These are phyloP conservation scores for Metarhizium anisopliae DNA, from an alignment of 2,329 filamentous ascomycete genomes.

Conservation along the genomic window DNA sequence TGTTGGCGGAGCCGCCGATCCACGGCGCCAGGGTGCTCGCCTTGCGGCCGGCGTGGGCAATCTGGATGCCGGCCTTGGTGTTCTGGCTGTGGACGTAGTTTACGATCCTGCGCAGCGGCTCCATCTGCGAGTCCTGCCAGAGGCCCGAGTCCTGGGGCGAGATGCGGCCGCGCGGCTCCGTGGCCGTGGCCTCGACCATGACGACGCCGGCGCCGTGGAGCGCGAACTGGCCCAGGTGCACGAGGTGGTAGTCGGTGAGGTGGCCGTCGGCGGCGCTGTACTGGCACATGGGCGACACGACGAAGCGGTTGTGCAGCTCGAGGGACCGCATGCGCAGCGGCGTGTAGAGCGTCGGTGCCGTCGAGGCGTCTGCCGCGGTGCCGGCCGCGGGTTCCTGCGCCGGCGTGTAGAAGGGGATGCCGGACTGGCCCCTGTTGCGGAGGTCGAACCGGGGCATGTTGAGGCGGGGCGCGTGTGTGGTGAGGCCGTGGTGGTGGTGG, in stretches of 20 bases:
- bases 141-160: constrained; percentile 71
- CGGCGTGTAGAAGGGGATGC: constrained; percentile 46
- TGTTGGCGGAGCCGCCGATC: constrained; percentile 41
- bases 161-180: constrained; percentile 71
- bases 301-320: constrained; percentile 47
- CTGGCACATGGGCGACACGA: constrained; percentile 53
- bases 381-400: constrained; percentile 42
- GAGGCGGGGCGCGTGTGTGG: not conserved
- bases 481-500: not conserved
- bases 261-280: constrained; percentile 55
- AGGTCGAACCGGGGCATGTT: constrained; percentile 9
- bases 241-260: constrained; percentile 62
- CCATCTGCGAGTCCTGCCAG: constrained; percentile 79
- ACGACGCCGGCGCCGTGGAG: constrained; percentile 65
- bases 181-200: constrained; percentile 70
- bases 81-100: constrained; percentile 75
- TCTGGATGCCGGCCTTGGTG: constrained; percentile 69
- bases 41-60: constrained; percentile 72
- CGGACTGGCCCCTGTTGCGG: constrained; percentile 30
- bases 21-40: constrained; percentile 54
- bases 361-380: constrained; percentile 29
- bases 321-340: constrained; percentile 46
- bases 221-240: constrained; percentile 73
- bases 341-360: constrained; percentile 45
- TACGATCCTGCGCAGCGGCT: constrained; percentile 57